Evolutionary conservation across 192 early-diverging fungal genomes (phyloP).

Genomic region (Coemansia sp.): DNA sequence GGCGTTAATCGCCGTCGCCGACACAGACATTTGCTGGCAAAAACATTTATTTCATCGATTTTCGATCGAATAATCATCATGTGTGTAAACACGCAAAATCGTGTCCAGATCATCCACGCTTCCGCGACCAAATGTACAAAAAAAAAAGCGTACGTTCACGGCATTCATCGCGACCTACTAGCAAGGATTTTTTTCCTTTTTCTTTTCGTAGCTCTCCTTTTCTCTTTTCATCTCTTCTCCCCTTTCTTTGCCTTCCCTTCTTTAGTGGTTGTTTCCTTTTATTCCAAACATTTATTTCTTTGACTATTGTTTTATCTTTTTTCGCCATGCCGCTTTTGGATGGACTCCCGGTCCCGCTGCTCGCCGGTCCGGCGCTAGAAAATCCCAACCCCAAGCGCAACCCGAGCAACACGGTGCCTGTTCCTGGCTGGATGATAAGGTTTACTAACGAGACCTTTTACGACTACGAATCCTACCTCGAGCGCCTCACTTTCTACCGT

Average conservation of each 20-base stretch:
- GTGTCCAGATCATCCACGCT: background rate
- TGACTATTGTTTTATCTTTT: background rate
- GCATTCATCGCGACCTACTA: background rate
- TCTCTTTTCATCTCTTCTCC: background rate
- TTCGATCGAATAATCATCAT: too few relatives aligned
- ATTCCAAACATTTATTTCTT: background rate
- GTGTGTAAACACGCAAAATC: background rate
- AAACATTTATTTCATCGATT: too few relatives aligned
- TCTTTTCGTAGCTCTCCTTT: background rate
- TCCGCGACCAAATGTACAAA: background rate
- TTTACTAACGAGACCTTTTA: slow-evolving; percentile 42
- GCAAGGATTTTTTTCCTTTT: slow-evolving; percentile 4
- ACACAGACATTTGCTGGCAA: too few relatives aligned
- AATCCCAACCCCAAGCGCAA: slow-evolving; percentile 1
- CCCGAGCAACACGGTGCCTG: background rate
- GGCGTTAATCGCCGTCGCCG: too few relatives aligned
- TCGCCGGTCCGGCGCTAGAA: background rate
- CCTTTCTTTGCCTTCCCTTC: slow-evolving; percentile 1
- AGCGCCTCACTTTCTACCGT: slow-evolving; percentile 63
- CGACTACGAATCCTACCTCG: slow-evolving; percentile 66
- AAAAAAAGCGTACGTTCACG: background rate
- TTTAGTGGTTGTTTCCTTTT: slow-evolving; percentile 4
- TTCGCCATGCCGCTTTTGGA: slow-evolving; percentile 39
- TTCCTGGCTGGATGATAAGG: slow-evolving; percentile 37
- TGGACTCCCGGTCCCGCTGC: slow-evolving; percentile 17